These are phyloP conservation scores for Leptodermis oblonga DNA, from an alignment of 257 asterid species.

Conservation along the genomic window DNA sequence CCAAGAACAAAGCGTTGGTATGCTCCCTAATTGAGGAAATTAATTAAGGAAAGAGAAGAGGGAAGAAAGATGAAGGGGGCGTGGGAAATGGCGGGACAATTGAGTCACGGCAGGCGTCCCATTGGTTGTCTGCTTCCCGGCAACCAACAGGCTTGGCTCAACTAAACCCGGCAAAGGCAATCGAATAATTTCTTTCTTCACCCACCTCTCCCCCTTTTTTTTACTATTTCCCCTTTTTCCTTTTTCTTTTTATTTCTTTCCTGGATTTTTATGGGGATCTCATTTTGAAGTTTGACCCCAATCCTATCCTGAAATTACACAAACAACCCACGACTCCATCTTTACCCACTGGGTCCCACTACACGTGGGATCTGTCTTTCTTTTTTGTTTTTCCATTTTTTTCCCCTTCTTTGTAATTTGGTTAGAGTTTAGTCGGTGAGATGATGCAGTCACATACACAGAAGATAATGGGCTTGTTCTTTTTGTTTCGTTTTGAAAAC, in stretches of 20 bases:
- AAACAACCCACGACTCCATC: conserved; percentile 20
- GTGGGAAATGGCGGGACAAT: background rate
- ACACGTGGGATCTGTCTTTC: conserved; percentile 32
- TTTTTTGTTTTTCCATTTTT: too few species aligned
- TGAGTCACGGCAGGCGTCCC: conserved; percentile 11
- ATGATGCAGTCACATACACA: too few species aligned
- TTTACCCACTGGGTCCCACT: conserved; percentile 9
- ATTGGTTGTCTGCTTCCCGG: conserved; percentile 56
- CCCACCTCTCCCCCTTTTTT: background rate
- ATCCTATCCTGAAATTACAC: conserved; percentile 17
- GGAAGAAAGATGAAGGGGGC: too few species aligned
- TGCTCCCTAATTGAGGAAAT: background rate
- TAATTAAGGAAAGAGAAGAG: background rate
- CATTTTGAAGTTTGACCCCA: conserved; percentile 23
- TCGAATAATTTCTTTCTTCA: conserved; percentile 9
- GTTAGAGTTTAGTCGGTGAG: too few species aligned
- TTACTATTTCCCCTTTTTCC: background rate
- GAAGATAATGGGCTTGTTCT: too few species aligned
- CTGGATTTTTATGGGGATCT: background rate
- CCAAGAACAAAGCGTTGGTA: background rate
- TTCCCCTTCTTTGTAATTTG: too few species aligned
- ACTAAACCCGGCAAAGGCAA: conserved; percentile 52
- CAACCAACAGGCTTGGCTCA: conserved; percentile 57
- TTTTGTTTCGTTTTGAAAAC: too few species aligned
- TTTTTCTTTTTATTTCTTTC: conserved; percentile 1